Percentiles rank a stretch among this genome's conserved stretches.
Evolutionary conservation across 176 grass and related monocot species (phyloP).

Genomic region (Luzula sylvatica): DNA sequence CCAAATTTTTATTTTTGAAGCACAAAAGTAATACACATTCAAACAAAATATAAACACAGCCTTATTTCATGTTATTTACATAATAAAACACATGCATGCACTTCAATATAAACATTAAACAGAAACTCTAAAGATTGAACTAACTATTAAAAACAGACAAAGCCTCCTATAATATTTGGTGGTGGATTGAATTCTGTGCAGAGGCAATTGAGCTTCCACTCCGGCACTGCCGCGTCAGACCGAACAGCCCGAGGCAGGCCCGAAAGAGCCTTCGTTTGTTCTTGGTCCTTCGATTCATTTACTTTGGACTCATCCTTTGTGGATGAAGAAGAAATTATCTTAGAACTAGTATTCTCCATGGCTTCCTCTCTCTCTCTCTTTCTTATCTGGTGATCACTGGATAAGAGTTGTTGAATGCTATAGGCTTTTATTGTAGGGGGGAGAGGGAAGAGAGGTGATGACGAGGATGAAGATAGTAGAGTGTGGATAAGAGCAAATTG

Average conservation of each 20-base stretch:
- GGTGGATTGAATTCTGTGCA: slow-evolving; percentile 31
- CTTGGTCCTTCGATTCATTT: not conserved
- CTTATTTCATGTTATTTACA: not conserved
- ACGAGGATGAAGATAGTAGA: not conserved
- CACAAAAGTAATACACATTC: too few species aligned
- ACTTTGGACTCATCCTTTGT: not conserved
- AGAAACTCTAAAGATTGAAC: not conserved
- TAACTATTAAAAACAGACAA: slow-evolving; percentile 51
- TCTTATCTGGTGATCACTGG: not conserved
- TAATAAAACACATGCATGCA: not conserved
- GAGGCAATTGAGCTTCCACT: slow-evolving; percentile 68
- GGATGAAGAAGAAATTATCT: not conserved
- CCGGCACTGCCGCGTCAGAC: slow-evolving; percentile 26
- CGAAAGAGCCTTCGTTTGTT: not conserved
- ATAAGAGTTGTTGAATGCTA: not conserved
- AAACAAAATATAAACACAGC: too few species aligned
- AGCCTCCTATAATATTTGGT: slow-evolving; percentile 32
- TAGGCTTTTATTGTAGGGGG: slow-evolving; percentile 8
- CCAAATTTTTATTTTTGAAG: too few species aligned
- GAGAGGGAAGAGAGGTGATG: not conserved
- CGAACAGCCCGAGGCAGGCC: not conserved
- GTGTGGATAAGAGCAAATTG: slow-evolving; percentile 8
- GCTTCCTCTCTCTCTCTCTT: not conserved
- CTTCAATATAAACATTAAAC: not conserved
- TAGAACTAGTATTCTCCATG: not conserved